These are phyloP conservation scores for Aphanomyces euteiches DNA, from an alignment of 352 stramenopile species.

Conservation along the genomic window DNA sequence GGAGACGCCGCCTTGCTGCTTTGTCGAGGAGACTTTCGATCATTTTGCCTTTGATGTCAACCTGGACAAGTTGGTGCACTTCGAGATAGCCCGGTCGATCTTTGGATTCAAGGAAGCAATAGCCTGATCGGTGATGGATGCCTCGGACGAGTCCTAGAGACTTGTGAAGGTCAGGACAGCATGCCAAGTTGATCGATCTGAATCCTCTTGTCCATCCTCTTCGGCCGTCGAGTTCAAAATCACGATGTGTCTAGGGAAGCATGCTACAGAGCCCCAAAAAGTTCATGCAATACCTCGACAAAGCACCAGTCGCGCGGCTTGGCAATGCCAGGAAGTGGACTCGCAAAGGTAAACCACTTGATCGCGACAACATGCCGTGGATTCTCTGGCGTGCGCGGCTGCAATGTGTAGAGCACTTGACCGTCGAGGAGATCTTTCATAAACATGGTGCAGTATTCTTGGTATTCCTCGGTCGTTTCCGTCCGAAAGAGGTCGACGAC, in stretches of 20 bases:
- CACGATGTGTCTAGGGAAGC: constrained; percentile 46
- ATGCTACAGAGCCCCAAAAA: constrained; percentile 45
- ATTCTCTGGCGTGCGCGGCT: constrained; percentile 36
- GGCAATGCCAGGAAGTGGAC: constrained; percentile 54
- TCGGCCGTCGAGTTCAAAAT: constrained; percentile 54
- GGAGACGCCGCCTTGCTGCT: constrained; percentile 52
- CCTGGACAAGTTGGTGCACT: constrained; percentile 54
- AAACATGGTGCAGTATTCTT: constrained; percentile 7
- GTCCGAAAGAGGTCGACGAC: constrained; percentile 4
- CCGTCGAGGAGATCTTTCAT: constrained; percentile 48
- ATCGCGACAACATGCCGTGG: constrained; percentile 47
- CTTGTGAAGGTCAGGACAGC: constrained; percentile 52
- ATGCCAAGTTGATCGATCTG: constrained; percentile 63
- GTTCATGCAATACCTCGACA: constrained; percentile 69
- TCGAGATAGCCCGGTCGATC: constrained; percentile 56
- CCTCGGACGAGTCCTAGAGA: constrained; percentile 55
- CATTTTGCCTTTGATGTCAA: constrained; percentile 62
- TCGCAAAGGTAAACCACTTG: constrained; percentile 54
- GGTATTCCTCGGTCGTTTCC: constrained; percentile 1
- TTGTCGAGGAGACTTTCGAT: constrained; percentile 45
- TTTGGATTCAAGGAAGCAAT: constrained; percentile 63
- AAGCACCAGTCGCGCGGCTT: constrained; percentile 62
- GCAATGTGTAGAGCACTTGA: constrained; percentile 58
- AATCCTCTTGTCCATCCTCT: constrained; percentile 66
- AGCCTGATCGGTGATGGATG: constrained; percentile 66